phyloP scores from a whole-genome alignment of 805 yeast species.

The Candida tibetensis region DNA sequence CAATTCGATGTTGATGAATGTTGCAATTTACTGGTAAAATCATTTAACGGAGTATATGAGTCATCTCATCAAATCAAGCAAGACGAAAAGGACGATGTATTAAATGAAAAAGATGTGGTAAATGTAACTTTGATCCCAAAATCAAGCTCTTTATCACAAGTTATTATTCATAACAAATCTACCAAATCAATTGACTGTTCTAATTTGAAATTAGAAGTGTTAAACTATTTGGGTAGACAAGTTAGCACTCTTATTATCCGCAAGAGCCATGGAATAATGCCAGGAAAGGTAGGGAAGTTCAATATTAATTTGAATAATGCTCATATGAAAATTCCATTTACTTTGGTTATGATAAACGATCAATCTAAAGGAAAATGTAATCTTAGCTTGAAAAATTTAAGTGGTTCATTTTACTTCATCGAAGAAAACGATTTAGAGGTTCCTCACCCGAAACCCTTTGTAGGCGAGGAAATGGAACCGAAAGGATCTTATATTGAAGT shows the following conservation, averaged over 20 bases:
- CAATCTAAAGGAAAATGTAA: conserved; percentile 17
- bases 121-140: conserved; percentile 28
- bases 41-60: background rate
- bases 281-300: conserved; percentile 31
- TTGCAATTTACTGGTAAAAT: conserved; percentile 4
- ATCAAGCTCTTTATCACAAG: conserved; percentile 29
- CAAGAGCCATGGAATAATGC: conserved; percentile 30
- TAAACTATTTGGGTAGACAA: conserved; percentile 26
- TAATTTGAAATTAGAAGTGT: conserved; percentile 27
- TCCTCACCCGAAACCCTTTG: too few species aligned
- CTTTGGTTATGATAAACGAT: conserved; percentile 23
- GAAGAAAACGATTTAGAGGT: conserved; percentile 2
- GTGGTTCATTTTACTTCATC: conserved; percentile 18
- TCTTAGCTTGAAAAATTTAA: conserved; percentile 21
- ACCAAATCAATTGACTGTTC: conserved; percentile 25
- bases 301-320: conserved; percentile 30
- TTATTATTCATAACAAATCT: conserved; percentile 30
- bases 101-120: conserved; percentile 6
- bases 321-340: conserved; percentile 35
- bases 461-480: too few species aligned
- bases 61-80: background rate
- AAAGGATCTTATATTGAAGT: too few species aligned
- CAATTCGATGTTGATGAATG: conserved; percentile 5
- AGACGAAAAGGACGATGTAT: background rate
- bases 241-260: conserved; percentile 28